phyloP scores from a whole-genome alignment of 73 alveolate genomes.

The Stentor coeruleus region DNA sequence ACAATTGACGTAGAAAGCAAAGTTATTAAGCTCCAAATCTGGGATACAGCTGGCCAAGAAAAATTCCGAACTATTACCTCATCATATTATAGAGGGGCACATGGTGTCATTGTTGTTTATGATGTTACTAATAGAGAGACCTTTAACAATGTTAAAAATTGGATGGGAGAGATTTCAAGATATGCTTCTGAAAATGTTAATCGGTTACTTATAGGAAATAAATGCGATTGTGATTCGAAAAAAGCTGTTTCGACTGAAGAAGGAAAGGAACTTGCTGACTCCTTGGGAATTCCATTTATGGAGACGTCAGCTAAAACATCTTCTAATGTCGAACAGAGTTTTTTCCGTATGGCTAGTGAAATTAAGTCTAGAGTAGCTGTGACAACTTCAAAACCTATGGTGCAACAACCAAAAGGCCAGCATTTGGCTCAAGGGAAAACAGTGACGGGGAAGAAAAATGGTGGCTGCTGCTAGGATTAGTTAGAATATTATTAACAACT shows the following conservation, averaged over 20 bases:
- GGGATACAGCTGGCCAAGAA: constrained; percentile 45
- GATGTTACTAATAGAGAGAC: constrained; percentile 33
- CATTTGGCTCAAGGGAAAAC: too few relatives aligned
- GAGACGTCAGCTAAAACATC: constrained; percentile 54
- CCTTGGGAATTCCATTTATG: constrained; percentile 61
- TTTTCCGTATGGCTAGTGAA: constrained; percentile 46
- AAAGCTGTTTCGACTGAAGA: constrained; percentile 71
- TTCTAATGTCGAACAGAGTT: constrained; percentile 41
- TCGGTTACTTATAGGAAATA: constrained; percentile 69
- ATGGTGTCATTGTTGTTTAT: constrained; percentile 32
- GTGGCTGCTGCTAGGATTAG: too few relatives aligned
- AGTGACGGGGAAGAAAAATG: too few relatives aligned
- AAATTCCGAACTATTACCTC: constrained; percentile 31
- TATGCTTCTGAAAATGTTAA: constrained; percentile 49
- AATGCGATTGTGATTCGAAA: constrained; percentile 61
- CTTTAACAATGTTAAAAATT: constrained; percentile 27
- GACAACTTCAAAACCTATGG: too few relatives aligned
- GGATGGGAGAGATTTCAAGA: constrained; percentile 44
- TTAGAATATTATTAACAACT: too few relatives aligned
- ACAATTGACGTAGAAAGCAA: constrained; percentile 25
- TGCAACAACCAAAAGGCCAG: too few relatives aligned
- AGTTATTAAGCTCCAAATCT: too few relatives aligned
- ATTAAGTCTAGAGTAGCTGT: constrained; percentile 44
- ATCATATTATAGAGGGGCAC: constrained; percentile 38
- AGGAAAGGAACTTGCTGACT: constrained; percentile 64